These are phyloP conservation scores for Zea luxurians DNA, from an alignment of 176 grass and related monocot genomes.

Conservation along the genomic window DNA sequence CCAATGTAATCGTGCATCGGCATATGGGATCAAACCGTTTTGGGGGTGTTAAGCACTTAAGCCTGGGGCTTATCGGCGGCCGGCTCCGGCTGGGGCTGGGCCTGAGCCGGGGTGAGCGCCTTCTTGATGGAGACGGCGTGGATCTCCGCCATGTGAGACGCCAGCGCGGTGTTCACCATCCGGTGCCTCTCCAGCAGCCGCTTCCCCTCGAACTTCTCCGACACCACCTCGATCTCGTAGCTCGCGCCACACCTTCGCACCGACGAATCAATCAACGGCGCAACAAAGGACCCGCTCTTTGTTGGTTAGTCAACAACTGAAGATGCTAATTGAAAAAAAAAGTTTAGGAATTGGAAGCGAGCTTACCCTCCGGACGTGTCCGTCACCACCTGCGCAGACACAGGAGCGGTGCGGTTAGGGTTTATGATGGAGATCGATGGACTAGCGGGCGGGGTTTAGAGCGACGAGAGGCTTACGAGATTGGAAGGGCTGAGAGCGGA, in stretches of 20 bases:
- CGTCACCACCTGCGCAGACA: conserved; percentile 63
- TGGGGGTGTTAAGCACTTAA: conserved; percentile 11
- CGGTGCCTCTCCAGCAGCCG: conserved; percentile 89
- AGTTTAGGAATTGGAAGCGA: neutral
- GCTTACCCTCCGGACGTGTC: conserved; percentile 95
- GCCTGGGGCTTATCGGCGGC: conserved; percentile 46
- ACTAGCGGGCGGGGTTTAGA: neutral
- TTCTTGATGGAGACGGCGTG: conserved; percentile 98
- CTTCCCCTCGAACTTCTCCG: conserved; percentile 94
- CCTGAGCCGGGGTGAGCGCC: conserved; percentile 80
- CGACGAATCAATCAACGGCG: conserved; percentile 16
- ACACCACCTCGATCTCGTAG: conserved; percentile 90
- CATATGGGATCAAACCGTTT: conserved; percentile 25
- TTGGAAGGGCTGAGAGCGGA: conserved; percentile 69
- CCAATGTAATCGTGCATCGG: neutral
- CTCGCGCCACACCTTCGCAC: conserved; percentile 75
- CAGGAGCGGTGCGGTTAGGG: conserved; percentile 37
- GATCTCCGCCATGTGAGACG: conserved; percentile 81
- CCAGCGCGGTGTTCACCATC: conserved; percentile 84
- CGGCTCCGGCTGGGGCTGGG: conserved; percentile 51
- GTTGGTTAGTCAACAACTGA: neutral
- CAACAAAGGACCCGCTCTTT: neutral
- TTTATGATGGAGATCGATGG: conserved; percentile 21
- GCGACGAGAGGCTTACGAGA: conserved; percentile 48
- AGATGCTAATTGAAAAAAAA: neutral